These are phyloP conservation scores for Naganishia albida DNA, from an alignment of 1,284 basidiomycete species.

Conservation along the genomic window DNA sequence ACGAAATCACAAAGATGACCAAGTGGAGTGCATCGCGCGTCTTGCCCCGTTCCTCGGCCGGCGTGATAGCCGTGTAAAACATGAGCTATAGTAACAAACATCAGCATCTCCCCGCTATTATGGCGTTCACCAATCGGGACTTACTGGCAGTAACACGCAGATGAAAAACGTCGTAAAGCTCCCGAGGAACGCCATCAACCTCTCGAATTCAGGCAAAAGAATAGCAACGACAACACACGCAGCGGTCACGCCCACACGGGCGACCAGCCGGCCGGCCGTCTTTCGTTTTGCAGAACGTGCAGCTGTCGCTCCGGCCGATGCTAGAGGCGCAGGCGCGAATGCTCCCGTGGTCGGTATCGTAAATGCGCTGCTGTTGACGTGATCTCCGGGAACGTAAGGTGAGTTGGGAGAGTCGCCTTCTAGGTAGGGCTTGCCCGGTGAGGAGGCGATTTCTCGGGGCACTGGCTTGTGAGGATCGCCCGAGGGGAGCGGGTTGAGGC, in stretches of 20 bases:
- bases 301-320: slow-evolving; percentile 49
- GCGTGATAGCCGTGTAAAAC: slow-evolving; percentile 48
- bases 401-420: neutral
- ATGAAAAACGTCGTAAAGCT: slow-evolving; percentile 82
- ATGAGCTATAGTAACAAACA: slow-evolving; percentile 39
- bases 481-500: slow-evolving; percentile 59
- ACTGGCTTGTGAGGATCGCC: slow-evolving; percentile 33
- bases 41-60: slow-evolving; percentile 45
- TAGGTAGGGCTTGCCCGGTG: slow-evolving; percentile 13
- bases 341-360: slow-evolving; percentile 33
- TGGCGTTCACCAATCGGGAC: slow-evolving; percentile 25
- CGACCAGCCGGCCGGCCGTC: slow-evolving; percentile 40
- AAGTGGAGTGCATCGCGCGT: slow-evolving; percentile 60
- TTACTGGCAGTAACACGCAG: slow-evolving; percentile 75
- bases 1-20: slow-evolving; percentile 61
- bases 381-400: slow-evolving; percentile 3
- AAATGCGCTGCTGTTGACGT: slow-evolving; percentile 19
- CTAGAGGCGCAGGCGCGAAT: slow-evolving; percentile 37
- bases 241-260: slow-evolving; percentile 45
- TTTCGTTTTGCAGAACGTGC: slow-evolving; percentile 37
- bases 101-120: neutral
- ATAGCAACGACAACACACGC: slow-evolving; percentile 44
- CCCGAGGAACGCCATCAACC: slow-evolving; percentile 87
- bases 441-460: neutral
- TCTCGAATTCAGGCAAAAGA: slow-evolving; percentile 57